These are phyloP conservation scores for Phallus indusiatus DNA, from an alignment of 768 basidiomycete species.

Conservation along the genomic window DNA sequence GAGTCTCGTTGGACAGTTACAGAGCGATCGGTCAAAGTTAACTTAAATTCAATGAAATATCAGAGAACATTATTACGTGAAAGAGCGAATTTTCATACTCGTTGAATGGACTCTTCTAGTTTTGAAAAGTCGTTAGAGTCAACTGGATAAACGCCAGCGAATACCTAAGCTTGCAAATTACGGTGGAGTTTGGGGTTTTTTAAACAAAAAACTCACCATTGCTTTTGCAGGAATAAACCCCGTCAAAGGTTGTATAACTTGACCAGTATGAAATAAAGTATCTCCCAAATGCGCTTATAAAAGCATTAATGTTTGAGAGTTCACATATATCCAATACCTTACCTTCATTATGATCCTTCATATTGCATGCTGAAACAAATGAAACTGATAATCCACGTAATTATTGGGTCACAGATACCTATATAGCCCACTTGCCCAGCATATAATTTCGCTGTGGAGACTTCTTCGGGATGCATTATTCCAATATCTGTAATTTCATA, in stretches of 20 bases:
- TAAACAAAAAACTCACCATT: conserved; percentile 50
- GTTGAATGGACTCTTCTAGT: conserved; percentile 90
- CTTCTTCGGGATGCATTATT: conserved; percentile 82
- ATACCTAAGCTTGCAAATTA: conserved; percentile 48
- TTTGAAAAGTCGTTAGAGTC: conserved; percentile 87
- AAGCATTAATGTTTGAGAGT: not conserved
- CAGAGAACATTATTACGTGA: not conserved
- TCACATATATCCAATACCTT: conserved; percentile 2
- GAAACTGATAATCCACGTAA: not conserved
- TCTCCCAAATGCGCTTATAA: conserved; percentile 83
- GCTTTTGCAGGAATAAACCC: conserved; percentile 89
- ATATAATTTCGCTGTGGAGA: conserved; percentile 54
- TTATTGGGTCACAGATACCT: conserved; percentile 10
- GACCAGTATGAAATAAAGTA: conserved; percentile 72
- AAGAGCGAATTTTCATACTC: conserved; percentile 39
- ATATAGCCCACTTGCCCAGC: conserved; percentile 83
- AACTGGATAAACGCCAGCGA: conserved; percentile 89
- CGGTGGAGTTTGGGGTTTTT: not conserved
- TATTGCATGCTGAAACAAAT: conserved; percentile 66
- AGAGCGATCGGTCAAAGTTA: conserved; percentile 79
- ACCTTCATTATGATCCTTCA: conserved; percentile 97
- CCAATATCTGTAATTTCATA: conserved; percentile 88
- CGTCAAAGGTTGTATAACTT: conserved; percentile 70
- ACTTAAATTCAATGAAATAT: conserved; percentile 28
- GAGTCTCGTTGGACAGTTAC: conserved; percentile 88